phyloP scores from a whole-genome alignment of 179 eudicot species.

The Silene noctiflora region DNA sequence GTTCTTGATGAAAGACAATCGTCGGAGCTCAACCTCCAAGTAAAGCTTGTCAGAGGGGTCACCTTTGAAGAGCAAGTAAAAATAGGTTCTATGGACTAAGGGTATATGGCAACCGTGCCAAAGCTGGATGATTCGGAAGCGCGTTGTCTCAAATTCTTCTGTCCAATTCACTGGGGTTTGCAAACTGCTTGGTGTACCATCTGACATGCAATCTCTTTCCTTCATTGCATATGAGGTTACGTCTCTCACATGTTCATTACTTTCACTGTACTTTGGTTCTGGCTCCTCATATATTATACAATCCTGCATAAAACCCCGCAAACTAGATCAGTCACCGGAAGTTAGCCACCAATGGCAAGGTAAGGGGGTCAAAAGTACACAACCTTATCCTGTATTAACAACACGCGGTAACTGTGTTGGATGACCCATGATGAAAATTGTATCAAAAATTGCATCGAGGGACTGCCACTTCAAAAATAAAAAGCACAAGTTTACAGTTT shows the following conservation, averaged over 20 bases:
- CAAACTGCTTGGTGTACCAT: constrained; percentile 21
- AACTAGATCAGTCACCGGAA: not conserved
- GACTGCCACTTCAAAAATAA: too few species aligned
- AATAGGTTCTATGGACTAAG: constrained; percentile 69
- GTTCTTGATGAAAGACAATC: constrained; percentile 64
- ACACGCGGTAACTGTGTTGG: not conserved
- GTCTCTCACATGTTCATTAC: constrained; percentile 24
- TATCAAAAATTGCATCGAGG: too few species aligned
- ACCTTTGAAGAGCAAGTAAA: constrained; percentile 74
- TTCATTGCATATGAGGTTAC: constrained; percentile 25
- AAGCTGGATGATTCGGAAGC: constrained; percentile 52
- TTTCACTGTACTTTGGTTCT: constrained; percentile 27
- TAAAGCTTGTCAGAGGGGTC: constrained; percentile 80
- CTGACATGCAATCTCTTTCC: constrained; percentile 32
- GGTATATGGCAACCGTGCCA: constrained; percentile 80
- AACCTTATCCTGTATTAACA: not conserved
- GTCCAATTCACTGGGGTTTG: constrained; percentile 40
- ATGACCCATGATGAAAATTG: not conserved
- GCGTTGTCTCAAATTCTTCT: constrained; percentile 57
- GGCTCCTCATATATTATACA: constrained; percentile 24
- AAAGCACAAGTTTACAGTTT: too few species aligned
- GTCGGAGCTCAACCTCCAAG: constrained; percentile 78
- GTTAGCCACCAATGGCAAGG: too few species aligned
- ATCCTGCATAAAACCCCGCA: constrained; percentile 22
- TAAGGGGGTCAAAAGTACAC: too few species aligned